phyloP scores from a whole-genome alignment of 768 basidiomycete genomes.

The Kwoniella europaea region DNA sequence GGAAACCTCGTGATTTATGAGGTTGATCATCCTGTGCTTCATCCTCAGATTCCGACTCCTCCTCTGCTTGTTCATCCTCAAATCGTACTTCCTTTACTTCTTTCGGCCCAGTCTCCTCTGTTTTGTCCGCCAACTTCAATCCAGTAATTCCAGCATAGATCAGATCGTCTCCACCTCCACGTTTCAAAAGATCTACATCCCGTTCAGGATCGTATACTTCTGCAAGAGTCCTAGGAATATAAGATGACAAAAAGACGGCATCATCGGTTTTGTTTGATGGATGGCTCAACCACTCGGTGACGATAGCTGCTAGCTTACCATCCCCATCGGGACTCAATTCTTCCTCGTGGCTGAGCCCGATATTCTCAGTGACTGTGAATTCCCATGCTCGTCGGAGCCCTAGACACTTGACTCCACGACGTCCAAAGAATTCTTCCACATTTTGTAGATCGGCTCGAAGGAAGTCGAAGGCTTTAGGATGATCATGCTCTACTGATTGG shows the following conservation, averaged over 20 bases:
- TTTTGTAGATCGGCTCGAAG: conserved; percentile 89
- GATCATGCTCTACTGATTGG: conserved; percentile 97
- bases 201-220: conserved; percentile 95
- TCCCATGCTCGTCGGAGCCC: conserved; percentile 85
- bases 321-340: conserved; percentile 39
- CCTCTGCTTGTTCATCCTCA: conserved; percentile 14
- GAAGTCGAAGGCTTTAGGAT: conserved; percentile 95
- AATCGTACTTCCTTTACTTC: conserved; percentile 46
- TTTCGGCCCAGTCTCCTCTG: conserved; percentile 53
- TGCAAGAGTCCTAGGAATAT: conserved; percentile 88
- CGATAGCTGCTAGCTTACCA: conserved; percentile 30
- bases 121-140: conserved; percentile 60
- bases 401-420: conserved; percentile 73
- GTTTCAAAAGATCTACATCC: conserved; percentile 75
- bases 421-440: conserved; percentile 86
- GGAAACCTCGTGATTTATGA: conserved; percentile 75
- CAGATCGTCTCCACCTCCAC: conserved; percentile 72
- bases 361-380: conserved; percentile 72
- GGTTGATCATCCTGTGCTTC: conserved; percentile 28
- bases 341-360: conserved; percentile 39
- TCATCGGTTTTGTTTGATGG: conserved; percentile 65
- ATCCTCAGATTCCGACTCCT: background rate
- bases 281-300: conserved; percentile 58
- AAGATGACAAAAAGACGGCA: conserved; percentile 83
- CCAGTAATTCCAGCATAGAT: conserved; percentile 91